Evolutionary conservation across 257 asterid genomes (phyloP).

Genomic region (Solanum pinnatisectum): DNA sequence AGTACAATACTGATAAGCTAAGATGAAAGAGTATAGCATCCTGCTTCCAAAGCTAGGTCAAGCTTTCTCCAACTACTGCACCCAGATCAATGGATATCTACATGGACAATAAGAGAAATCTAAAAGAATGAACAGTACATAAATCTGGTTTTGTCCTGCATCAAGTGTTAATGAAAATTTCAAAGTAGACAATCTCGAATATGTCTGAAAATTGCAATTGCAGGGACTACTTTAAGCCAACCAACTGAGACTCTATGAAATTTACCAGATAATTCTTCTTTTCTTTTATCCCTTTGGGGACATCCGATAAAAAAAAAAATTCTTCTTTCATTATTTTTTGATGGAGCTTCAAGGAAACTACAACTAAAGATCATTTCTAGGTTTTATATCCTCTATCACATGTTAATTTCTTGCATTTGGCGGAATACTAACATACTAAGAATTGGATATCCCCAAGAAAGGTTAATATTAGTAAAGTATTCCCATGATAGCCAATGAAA

Average conservation of each 20-base stretch:
- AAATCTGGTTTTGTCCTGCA: not conserved
- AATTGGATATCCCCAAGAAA: not conserved
- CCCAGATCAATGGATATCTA: not conserved
- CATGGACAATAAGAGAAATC: not conserved
- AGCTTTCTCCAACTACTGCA: not conserved
- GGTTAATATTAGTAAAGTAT: not conserved
- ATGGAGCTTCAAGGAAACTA: not conserved
- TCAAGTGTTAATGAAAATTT: not conserved
- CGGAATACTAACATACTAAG: not conserved
- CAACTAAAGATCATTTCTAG: not conserved
- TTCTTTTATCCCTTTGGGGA: not conserved
- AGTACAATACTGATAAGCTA: not conserved
- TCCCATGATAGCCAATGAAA: not conserved
- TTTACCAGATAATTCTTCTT: not conserved
- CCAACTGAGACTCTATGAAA: not conserved
- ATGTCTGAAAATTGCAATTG: not conserved
- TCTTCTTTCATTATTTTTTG: not conserved
- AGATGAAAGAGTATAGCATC: not conserved
- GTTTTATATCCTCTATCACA: not conserved
- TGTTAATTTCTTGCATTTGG: not conserved
- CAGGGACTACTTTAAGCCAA: not conserved
- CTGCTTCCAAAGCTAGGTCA: not conserved
- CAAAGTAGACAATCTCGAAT: not conserved
- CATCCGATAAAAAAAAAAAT: not conserved
- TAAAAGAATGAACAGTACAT: not conserved